Evolutionary conservation across 192 early-diverging fungal genomes (phyloP).

Genomic region (Dispira simplex): DNA sequence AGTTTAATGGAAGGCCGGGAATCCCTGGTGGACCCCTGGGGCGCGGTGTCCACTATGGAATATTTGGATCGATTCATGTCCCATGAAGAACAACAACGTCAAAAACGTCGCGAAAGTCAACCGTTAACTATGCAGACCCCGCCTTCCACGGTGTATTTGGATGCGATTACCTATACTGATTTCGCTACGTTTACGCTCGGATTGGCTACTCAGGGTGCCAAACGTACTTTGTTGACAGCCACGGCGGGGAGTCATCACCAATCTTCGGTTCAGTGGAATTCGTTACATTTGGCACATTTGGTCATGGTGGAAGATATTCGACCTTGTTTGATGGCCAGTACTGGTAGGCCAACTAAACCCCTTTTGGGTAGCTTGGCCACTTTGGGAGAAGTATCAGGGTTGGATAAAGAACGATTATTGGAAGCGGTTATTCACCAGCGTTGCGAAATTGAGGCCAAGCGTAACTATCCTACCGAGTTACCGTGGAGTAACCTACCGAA

Average conservation of each 20-base stretch:
- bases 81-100: not conserved
- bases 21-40: not conserved
- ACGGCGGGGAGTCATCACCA: not conserved
- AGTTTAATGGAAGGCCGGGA: not conserved
- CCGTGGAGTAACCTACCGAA: not conserved
- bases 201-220: not conserved
- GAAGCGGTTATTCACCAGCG: not conserved
- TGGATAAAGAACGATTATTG: not conserved
- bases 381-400: not conserved
- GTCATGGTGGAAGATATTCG: conserved; percentile 6
- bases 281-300: not conserved
- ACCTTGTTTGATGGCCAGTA: not conserved
- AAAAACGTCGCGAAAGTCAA: not conserved
- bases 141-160: not conserved
- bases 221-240: not conserved
- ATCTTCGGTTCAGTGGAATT: not conserved
- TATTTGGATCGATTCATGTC: not conserved
- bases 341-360: not conserved
- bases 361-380: too few relatives aligned
- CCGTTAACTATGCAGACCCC: not conserved
- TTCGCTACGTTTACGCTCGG: conserved; percentile 10
- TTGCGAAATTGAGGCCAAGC: conserved; percentile 2
- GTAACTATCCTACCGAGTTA: not conserved
- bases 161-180: conserved; percentile 9
- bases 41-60: not conserved